These are phyloP conservation scores for Entomortierella chlamydospora DNA, from an alignment of 192 early-diverging fungal genomes.

Conservation along the genomic window DNA sequence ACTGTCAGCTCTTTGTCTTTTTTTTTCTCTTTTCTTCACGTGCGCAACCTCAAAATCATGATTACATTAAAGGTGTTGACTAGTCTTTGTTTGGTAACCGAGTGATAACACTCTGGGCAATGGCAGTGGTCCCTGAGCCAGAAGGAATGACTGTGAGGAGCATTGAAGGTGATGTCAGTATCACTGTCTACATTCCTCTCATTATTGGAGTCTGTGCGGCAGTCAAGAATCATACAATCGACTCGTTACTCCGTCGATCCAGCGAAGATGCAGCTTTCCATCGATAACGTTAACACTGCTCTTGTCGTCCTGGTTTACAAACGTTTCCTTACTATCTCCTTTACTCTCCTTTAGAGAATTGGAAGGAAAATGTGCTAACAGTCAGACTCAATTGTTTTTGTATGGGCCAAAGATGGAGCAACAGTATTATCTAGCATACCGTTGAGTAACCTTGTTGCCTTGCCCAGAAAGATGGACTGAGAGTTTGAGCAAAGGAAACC, in stretches of 20 bases:
- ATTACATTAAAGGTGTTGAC: conserved; percentile 71
- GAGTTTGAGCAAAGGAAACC: background rate
- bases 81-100: conserved; percentile 80
- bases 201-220: background rate
- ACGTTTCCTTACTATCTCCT: background rate
- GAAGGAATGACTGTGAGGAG: conserved; percentile 66
- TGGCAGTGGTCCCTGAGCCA: conserved; percentile 91
- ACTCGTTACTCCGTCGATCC: conserved; percentile 42
- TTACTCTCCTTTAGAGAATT: too few relatives aligned
- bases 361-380: too few relatives aligned
- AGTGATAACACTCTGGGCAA: conserved; percentile 81
- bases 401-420: too few relatives aligned
- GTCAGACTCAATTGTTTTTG: too few relatives aligned
- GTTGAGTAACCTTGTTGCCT: conserved; percentile 12
- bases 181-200: background rate
- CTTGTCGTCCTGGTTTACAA: conserved; percentile 18
- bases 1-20: background rate
- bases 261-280: conserved; percentile 38
- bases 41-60: background rate
- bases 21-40: too few relatives aligned
- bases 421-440: conserved; percentile 1
- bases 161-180: background rate
- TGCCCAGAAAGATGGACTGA: background rate
- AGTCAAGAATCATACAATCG: conserved; percentile 25
- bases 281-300: conserved; percentile 12